Evolutionary conservation across 1,284 basidiomycete species (phyloP), one percentile per base, ranked within the genome.

Genomic region (Phellopilus nigrolimitatus): DNA sequence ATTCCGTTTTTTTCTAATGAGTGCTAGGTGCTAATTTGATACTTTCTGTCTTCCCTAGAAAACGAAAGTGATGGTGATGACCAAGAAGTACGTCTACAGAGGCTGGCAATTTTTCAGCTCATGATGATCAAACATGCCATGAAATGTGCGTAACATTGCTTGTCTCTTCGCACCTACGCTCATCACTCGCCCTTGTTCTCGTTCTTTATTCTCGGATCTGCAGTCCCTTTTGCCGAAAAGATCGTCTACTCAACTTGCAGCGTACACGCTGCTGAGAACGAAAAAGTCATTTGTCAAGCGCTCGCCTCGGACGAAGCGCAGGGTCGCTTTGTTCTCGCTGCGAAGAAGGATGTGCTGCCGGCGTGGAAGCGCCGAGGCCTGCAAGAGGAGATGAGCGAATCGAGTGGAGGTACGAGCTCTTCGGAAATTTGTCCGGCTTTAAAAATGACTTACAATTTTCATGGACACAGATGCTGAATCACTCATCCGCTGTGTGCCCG

Each of bases 241-340:
- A 89, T 98, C 54, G 93, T 95, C 13, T 99, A 99, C 68, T 98
- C 94, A 17, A 99, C 95, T 9, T 98, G 95, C 67, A 95, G 92
- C 54, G 75, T 97, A 41, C 88, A 99, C 66, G 79, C 86, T 5
- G 78, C 79, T 44, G 97, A 99, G 65, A 95, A 99, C 68, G 97
- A 99, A 60, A 72, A 75, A 15, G 89, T 92, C 28, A 84, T 91
- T 1, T 71, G 80, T n/a, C 72, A 78, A 48, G 85, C 86, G 1
- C 73, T 97, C 30, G 71, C 71, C 45, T 85, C 84, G 19, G 74
- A 80, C 12, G 87, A 91, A 64, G 87, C 87, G 31, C 61, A 61
- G 15, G 74, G 73, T 37, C 67, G 67, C 1, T 97, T 94, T 72
- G 65, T 59, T 24, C 76, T 97, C 12, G 91, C 91, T 3, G 72